Evolutionary conservation across 805 yeast genomes (phyloP).

Genomic region (Isabelozyma heimii): DNA sequence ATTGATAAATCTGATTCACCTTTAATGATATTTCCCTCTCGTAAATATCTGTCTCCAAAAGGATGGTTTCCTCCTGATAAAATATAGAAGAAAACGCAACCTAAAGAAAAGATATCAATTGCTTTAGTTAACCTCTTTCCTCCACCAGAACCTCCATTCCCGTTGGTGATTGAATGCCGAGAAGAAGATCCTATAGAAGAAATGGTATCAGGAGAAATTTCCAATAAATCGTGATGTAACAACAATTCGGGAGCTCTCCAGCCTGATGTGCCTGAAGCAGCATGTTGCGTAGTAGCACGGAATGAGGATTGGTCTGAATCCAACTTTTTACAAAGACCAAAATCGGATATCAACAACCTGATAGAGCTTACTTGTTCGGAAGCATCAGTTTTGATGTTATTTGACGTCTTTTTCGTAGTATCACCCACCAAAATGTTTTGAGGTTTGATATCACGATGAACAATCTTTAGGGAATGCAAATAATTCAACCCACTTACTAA

Average conservation of each 20-base stretch:
- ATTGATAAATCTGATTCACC: constrained; percentile 53
- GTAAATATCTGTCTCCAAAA: constrained; percentile 83
- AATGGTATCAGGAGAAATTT: constrained; percentile 38
- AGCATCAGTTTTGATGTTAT: constrained; percentile 3
- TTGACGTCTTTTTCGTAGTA: constrained; percentile 41
- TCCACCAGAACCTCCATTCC: constrained; percentile 5
- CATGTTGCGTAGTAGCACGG: constrained; percentile 86
- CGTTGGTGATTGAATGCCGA: constrained; percentile 8
- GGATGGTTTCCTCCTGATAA: constrained; percentile 86
- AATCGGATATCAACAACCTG: constrained; percentile 85
- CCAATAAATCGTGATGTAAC: constrained; percentile 35
- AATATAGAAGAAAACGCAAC: constrained; percentile 90
- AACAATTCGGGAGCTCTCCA: constrained; percentile 97
- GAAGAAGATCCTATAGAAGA: constrained; percentile 21
- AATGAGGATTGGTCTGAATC: constrained; percentile 93
- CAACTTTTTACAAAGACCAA: constrained; percentile 89
- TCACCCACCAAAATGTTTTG: constrained; percentile 87
- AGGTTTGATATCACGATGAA: constrained; percentile 93
- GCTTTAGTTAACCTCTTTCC: constrained; percentile 74
- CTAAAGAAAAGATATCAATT: constrained; percentile 90
- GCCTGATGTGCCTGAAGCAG: constrained; percentile 91
- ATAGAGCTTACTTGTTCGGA: constrained; percentile 21
- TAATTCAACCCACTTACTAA: constrained; percentile 83
- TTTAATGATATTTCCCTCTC: constrained; percentile 86
- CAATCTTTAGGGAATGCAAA: constrained; percentile 84